These are phyloP conservation scores for Globisporangium carolinianum DNA, from an alignment of 352 stramenopile species.

Conservation along the genomic window DNA sequence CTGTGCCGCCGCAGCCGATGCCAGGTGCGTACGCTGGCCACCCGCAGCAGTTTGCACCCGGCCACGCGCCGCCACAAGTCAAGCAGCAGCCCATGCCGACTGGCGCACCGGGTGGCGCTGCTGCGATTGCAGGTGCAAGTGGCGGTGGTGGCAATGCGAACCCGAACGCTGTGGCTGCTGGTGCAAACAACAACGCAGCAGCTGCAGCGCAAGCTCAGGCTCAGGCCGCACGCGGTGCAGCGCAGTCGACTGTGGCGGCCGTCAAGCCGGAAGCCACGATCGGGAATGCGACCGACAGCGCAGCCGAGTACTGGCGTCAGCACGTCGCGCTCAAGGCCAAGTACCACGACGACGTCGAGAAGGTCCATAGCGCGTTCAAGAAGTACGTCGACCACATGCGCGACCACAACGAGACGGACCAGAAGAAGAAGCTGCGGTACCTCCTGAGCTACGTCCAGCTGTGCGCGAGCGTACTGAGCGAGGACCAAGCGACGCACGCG, in stretches of 20 bases:
- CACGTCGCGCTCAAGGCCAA: constrained; percentile 71
- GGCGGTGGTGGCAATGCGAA: constrained; percentile 1
- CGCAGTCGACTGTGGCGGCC: no score
- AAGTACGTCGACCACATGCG: constrained; percentile 88
- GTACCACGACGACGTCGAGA: constrained; percentile 79
- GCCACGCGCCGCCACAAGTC: constrained; percentile 18
- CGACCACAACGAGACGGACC: constrained; percentile 77
- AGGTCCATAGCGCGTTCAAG: constrained; percentile 81
- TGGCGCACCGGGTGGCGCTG: background rate
- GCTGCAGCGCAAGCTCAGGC: background rate
- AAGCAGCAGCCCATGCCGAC: constrained; percentile 11
- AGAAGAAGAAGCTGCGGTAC: constrained; percentile 84
- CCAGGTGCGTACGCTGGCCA: constrained; percentile 29
- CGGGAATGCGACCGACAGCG: constrained; percentile 28
- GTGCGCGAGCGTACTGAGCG: constrained; percentile 67
- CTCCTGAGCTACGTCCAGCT: constrained; percentile 79
- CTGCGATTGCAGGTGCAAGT: constrained; percentile 10
- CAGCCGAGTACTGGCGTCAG: constrained; percentile 71
- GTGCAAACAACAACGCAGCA: background rate
- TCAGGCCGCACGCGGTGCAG: no score
- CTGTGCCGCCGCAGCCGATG: constrained; percentile 10
- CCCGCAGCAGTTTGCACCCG: constrained; percentile 23
- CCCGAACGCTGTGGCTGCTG: background rate
- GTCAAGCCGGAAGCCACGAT: constrained; percentile 12
- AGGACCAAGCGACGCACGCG: constrained; percentile 63